Conservation (phyloP, 1,139 yeast genomes). For the Blastobotrys serpentis region DNA sequence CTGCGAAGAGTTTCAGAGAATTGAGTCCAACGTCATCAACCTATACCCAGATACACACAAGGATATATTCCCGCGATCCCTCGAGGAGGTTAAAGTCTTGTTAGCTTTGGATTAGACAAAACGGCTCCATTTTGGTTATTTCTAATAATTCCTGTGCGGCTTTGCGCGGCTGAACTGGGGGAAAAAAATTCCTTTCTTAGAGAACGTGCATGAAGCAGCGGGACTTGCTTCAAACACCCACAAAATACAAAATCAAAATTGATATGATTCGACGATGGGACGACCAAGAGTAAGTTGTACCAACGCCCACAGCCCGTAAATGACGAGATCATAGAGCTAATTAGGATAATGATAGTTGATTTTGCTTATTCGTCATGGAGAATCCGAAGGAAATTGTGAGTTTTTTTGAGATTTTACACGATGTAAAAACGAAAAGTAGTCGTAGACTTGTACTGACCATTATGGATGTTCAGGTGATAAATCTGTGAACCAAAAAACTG, state of each 20-base stretch:
- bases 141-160: too few relatives aligned
- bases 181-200: too few relatives aligned
- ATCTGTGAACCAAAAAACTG: conserved; percentile 66
- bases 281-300: conserved; percentile 55
- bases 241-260: not conserved
- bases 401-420: not conserved
- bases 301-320: not conserved
- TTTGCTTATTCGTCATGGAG: conserved; percentile 83
- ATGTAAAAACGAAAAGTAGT: too few relatives aligned
- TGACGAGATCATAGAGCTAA: not conserved
- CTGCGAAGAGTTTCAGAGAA: conserved; percentile 32
- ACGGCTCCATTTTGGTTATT: too few relatives aligned
- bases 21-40: conserved; percentile 29
- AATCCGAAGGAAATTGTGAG: conserved; percentile 75
- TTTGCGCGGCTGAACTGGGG: not conserved
- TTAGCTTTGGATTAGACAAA: conserved; percentile 23
- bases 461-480: conserved; percentile 62
- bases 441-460: not conserved
- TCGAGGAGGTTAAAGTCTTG: conserved; percentile 35
- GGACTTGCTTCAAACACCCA: too few relatives aligned
- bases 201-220: too few relatives aligned
- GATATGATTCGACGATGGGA: conserved; percentile 43
- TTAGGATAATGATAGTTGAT: conserved; percentile 50
- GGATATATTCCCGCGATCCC: conserved; percentile 31
- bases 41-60: conserved; percentile 29